phyloP scores from a whole-genome alignment of 2,329 filamentous ascomycete genomes.

The Paecilomyces niveus region DNA sequence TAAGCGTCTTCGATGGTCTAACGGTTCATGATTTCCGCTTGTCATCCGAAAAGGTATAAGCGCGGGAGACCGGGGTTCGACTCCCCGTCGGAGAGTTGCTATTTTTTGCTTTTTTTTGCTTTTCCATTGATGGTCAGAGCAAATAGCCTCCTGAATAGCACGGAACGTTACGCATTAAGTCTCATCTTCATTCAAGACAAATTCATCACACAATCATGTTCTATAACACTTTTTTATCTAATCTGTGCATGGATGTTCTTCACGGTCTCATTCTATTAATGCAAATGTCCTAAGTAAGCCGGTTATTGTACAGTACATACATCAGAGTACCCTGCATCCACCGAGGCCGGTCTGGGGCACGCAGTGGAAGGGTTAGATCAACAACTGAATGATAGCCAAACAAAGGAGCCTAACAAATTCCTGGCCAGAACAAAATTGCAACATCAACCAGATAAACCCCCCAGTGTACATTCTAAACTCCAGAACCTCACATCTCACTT shows the following conservation, averaged over 20 bases:
- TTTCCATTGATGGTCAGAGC: neutral
- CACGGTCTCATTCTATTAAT: neutral
- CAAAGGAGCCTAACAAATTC: neutral
- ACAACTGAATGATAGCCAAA: neutral
- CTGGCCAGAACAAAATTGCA: neutral
- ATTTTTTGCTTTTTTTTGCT: neutral
- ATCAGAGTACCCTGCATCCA: neutral
- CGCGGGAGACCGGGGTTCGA: constrained; percentile 18
- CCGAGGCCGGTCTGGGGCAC: neutral
- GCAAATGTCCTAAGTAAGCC: neutral
- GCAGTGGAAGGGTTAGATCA: neutral
- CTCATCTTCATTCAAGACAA: neutral
- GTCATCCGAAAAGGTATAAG: constrained; percentile 4
- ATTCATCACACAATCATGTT: neutral
- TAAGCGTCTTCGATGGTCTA: neutral
- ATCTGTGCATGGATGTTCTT: neutral
- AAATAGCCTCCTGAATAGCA: neutral
- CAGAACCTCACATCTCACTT: neutral
- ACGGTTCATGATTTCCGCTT: neutral
- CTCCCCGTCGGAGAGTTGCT: constrained; percentile 9
- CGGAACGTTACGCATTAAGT: no score
- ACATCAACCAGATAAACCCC: neutral
- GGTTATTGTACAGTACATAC: neutral
- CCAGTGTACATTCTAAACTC: neutral
- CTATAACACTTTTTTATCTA: neutral